Percentiles rank a stretch among this genome's conserved stretches.
Conservation (phyloP, 257 asterid genomes). For the Scutellaria baicalensis region DNA sequence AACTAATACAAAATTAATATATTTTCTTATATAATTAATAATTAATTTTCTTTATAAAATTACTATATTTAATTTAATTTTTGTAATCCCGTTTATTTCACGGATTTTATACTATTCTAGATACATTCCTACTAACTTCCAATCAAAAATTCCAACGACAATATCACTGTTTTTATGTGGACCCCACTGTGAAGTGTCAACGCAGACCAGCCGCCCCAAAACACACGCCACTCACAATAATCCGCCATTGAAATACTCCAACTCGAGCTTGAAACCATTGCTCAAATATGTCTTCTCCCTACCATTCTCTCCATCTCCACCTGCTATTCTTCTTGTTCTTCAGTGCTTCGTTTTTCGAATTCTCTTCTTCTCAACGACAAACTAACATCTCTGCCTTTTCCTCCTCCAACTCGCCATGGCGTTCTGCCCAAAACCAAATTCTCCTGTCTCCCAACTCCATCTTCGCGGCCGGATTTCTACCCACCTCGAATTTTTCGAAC, state of each 20-base stretch:
- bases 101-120: too few relatives aligned
- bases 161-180: neutral
- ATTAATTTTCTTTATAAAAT: too few relatives aligned
- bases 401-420: constrained; percentile 52
- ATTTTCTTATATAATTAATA: too few relatives aligned
- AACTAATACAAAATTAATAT: too few relatives aligned
- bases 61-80: too few relatives aligned
- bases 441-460: constrained; percentile 54
- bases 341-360: constrained; percentile 16
- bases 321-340: constrained; percentile 15
- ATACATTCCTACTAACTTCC: too few relatives aligned
- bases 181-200: neutral
- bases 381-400: constrained; percentile 31
- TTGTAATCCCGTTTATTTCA: too few relatives aligned
- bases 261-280: neutral
- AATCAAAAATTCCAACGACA: too few relatives aligned
- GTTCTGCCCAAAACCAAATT: constrained; percentile 43
- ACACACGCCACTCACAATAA: neutral
- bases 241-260: constrained; percentile 17
- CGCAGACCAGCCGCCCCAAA: neutral
- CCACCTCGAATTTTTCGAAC: constrained; percentile 12
- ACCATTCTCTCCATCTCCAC: neutral
- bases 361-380: constrained; percentile 31
- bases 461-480: constrained; percentile 44
- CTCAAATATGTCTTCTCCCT: constrained; percentile 21